phyloP scores from a whole-genome alignment of 345 rosid species.

The Salix purpurea region DNA sequence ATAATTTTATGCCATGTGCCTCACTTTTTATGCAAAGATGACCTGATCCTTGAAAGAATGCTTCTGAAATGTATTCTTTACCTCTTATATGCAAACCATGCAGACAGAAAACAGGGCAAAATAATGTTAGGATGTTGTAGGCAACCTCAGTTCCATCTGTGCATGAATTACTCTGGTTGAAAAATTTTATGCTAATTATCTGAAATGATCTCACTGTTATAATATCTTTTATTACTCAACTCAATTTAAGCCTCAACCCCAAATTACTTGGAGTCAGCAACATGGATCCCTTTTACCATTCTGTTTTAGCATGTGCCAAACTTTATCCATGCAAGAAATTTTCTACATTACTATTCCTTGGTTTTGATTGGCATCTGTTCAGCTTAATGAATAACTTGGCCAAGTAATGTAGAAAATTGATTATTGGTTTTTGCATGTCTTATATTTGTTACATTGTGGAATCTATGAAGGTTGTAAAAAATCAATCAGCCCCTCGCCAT shows the following conservation, averaged over 20 bases:
- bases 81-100: neutral
- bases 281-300: neutral
- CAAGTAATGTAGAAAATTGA: neutral
- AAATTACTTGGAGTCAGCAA: neutral
- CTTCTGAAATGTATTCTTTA: neutral
- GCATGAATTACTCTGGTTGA: neutral
- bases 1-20: neutral
- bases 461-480: constrained; percentile 50
- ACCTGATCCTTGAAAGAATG: neutral
- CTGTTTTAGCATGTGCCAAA: neutral
- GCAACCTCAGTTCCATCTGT: neutral
- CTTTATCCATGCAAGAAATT: neutral
- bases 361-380: neutral
- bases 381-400: neutral
- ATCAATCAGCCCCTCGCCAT: constrained; percentile 55
- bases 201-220: neutral
- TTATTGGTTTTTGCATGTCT: constrained; percentile 2
- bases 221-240: neutral
- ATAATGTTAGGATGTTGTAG: neutral
- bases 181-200: neutral
- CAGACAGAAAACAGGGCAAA: neutral
- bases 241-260: neutral
- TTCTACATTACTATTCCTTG: neutral
- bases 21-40: neutral
- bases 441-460: constrained; percentile 14